Conservation (phyloP, 345 rosid genomes). For the Raphanus raphanistrum region DNA sequence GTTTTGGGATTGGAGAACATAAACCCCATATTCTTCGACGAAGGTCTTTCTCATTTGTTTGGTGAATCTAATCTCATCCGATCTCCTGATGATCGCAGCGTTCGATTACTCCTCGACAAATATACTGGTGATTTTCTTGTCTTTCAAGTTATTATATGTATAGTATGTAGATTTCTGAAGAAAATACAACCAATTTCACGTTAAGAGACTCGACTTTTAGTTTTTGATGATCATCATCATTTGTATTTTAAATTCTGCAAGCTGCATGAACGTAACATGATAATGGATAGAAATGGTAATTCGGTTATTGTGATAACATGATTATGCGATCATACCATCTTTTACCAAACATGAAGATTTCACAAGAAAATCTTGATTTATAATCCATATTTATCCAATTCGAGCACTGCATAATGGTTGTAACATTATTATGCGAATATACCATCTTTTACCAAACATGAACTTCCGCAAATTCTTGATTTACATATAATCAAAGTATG, state of each 20-base stretch:
- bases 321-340: not conserved
- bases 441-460: not conserved
- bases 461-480: not conserved
- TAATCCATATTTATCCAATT: not conserved
- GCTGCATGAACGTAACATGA: conserved; percentile 16
- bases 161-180: not conserved
- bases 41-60: conserved; percentile 78
- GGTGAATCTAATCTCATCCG: conserved; percentile 79
- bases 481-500: not conserved
- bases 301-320: not conserved
- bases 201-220: not conserved
- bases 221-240: not conserved
- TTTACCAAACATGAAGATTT: not conserved
- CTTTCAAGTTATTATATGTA: not conserved
- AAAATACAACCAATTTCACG: not conserved
- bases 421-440: not conserved
- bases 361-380: not conserved
- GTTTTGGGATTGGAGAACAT: conserved; percentile 37
- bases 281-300: not conserved
- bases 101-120: conserved; percentile 85
- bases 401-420: not conserved
- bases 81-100: conserved; percentile 69
- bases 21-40: conserved; percentile 54
- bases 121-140: conserved; percentile 56
- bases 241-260: not conserved